Base-by-base conservation (phyloP, 2,329 filamentous ascomycete species). In the Coleophoma eucalyptorum region DNA sequence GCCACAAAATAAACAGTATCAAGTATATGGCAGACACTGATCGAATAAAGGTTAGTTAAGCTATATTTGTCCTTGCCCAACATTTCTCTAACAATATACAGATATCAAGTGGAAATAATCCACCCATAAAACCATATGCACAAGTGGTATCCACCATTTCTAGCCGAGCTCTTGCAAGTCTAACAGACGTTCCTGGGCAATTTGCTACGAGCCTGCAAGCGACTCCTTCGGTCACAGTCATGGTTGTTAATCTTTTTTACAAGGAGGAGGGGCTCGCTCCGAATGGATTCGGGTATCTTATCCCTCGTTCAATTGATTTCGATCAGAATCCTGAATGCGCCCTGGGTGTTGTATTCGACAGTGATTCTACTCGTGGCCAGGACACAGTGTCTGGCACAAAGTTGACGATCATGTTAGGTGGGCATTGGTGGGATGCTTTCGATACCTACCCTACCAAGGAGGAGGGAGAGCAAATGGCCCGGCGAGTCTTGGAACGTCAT, bases 261-360 rank as follows among this genome's bases (percentile, higher is more conserved):
- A 73, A 78, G 1, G 75, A 82, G 41, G 77, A 84, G 6, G 64
- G 80, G 51, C 71, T 96, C 34, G 75, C 89, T 45, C 54, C 60
- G 2, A 80, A 81, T 13, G 94, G 92, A 16, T 95, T 97, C 65
- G 94, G 94, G 57, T 97, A 97, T 68, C 81, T 99, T 5, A 88
- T 99, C 52, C 93, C 94, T 2, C 83, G 84, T 52, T 84, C 84
- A 15, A 77, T 89, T 1, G 79, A 85, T 3, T 75, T 78, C 44
- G 81, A 83, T 35, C 77, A 90, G 57, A 96, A 96, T 65, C 87
- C 89, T 1, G 89, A 96, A 67, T 80, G 83, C 54, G 89, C 87
- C 1, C 83, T 99, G 5, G 94, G 94, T 55, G 92, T 97, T 48
- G 87, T 97, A 53, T 97, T 97, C 68, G 91, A 96, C 69, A 89